A percentile compares a stretch with the other conserved stretches of the same genome.
Conservation (phyloP, 495 filamentous ascomycete species). For the Penicillium robsamsonii region DNA sequence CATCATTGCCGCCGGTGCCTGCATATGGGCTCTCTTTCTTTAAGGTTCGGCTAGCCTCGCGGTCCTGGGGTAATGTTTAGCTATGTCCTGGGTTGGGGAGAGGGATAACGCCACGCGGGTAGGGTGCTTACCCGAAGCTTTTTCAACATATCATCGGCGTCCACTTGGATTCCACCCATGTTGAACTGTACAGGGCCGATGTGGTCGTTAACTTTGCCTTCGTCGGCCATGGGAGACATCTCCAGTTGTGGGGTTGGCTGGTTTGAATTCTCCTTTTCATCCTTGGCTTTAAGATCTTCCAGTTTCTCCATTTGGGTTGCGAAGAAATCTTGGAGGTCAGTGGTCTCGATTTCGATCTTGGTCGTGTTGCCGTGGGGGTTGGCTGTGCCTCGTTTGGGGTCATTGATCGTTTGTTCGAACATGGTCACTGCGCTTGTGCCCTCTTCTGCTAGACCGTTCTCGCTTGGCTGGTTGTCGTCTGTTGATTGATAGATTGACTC, state of each 20-base stretch:
- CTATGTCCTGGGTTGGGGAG: background rate
- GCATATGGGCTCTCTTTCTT: constrained; percentile 39
- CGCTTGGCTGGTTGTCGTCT: constrained; percentile 18
- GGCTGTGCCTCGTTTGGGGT: constrained; percentile 62
- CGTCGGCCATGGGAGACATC: constrained; percentile 46
- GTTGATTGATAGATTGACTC: constrained; percentile 32
- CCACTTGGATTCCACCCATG: constrained; percentile 94
- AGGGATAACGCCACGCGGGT: background rate
- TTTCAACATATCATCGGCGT: constrained; percentile 92
- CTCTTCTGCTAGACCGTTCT: constrained; percentile 35
- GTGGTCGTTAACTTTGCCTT: constrained; percentile 75
- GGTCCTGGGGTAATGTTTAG: constrained; percentile 39
- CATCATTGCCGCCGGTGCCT: constrained; percentile 50
- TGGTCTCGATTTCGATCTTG: constrained; percentile 63
- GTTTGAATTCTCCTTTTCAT: constrained; percentile 53
- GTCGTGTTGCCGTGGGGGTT: constrained; percentile 45
- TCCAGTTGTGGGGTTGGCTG: constrained; percentile 43
- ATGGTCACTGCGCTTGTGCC: constrained; percentile 59
- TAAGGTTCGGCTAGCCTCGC: constrained; percentile 54
- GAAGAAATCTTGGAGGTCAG: constrained; percentile 81
- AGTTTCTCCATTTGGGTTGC: constrained; percentile 67
- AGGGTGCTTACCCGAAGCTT: constrained; percentile 66
- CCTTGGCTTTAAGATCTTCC: constrained; percentile 63
- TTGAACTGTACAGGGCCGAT: constrained; percentile 97
- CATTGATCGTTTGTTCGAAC: constrained; percentile 77